Evolutionary conservation across 495 filamentous ascomycete species (phyloP), one percentile per base, ranked within the genome.

Genomic region (Amorphotheca resinae): DNA sequence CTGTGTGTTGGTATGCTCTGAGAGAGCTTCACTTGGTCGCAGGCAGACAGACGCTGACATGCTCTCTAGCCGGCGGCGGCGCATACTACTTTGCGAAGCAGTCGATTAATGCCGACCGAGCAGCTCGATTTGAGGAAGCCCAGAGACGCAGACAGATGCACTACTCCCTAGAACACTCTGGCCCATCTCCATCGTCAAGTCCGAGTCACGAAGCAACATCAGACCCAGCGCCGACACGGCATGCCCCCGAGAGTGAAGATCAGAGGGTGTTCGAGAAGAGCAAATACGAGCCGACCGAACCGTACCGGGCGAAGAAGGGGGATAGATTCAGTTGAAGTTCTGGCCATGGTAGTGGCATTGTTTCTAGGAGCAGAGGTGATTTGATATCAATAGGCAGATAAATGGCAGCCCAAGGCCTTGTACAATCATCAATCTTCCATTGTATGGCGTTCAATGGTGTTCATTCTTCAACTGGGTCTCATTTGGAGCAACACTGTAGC

Each of bases 81-180:
- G 87, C 91, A 49, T 98, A 98, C 72, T 85, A 85, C 67, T 95
- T 94, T 61, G 93, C 91, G 42, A 98, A 98, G 70, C 71, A 78
- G 51, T 81, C 79, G 60, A 88, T 98, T 69, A 89, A 95, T 53
- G 83, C 82, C 49, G 84, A 94, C 64, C 82, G 87, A 31, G 70
- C 73, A 22, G 62, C 73, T 41, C 73, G 84, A 50, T 77, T 82
- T 41, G 74, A 84, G 46, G 74, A 77, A 25, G 73, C 81, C 35
- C 64, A 74, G 31, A 70, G 72, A 58, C 73, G 74, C 58, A 78
- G 77, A 63, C 68, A 71, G 42, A 68, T 80, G 55, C 61, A 72
- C 45, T 66, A 71, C 15, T 68, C 70, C 6, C 69, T 79, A 51
- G 77, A 83, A 68, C 65, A 74, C 45, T 76, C 73, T 11, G 74